Evolutionary conservation across 2,329 filamentous ascomycete genomes (phyloP).

Genomic region (Drechmeria coniospora): DNA sequence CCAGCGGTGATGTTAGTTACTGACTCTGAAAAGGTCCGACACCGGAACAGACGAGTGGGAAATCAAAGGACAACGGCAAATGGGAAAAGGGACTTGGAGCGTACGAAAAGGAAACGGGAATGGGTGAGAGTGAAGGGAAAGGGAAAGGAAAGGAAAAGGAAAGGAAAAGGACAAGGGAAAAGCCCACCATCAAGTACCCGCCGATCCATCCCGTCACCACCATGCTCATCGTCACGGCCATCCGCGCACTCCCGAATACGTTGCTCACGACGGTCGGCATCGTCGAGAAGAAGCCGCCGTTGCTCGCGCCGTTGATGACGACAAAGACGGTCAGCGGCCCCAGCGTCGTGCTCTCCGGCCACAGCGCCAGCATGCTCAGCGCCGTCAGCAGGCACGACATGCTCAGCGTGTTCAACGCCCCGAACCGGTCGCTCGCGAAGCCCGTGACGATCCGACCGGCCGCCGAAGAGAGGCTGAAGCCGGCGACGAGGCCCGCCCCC

Average conservation of each 20-base stretch:
- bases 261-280: conserved; percentile 48
- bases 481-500: conserved; percentile 42
- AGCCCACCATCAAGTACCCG: conserved; percentile 43
- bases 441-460: conserved; percentile 40
- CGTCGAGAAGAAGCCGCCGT: conserved; percentile 47
- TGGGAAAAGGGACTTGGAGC: no score
- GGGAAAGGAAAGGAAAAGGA: conserved; percentile 1
- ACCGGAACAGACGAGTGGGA: no score
- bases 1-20: not conserved
- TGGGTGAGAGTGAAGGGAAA: no score
- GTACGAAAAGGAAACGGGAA: no score
- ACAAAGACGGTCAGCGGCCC: conserved; percentile 40
- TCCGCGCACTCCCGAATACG: conserved; percentile 38
- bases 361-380: conserved; percentile 43
- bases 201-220: conserved; percentile 43
- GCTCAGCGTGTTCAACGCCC: conserved; percentile 39
- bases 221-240: conserved; percentile 45
- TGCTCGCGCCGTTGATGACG: conserved; percentile 42
- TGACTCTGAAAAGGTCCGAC: no score
- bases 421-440: conserved; percentile 35
- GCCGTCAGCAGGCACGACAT: conserved; percentile 34
- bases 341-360: conserved; percentile 41
- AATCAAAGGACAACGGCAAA: no score
- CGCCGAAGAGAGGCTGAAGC: conserved; percentile 45
- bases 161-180: not conserved